These are phyloP conservation scores for Neofusicoccum kwambonambiense DNA, from an alignment of 2,329 filamentous ascomycete species.

Conservation along the genomic window DNA sequence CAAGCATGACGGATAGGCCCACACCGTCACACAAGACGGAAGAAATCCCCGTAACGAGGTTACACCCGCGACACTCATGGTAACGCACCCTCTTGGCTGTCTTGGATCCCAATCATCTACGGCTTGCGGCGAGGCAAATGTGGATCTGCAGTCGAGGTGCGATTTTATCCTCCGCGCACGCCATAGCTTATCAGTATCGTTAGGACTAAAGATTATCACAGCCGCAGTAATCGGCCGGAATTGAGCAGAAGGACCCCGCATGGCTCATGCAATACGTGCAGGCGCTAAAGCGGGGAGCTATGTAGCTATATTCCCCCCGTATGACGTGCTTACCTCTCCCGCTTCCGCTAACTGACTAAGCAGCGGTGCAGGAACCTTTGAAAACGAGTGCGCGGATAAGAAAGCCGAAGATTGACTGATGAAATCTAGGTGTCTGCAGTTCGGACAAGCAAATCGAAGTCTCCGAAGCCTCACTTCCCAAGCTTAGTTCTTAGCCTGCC, in stretches of 20 bases:
- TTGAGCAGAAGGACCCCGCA: not conserved
- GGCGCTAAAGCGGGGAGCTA: conserved; percentile 11
- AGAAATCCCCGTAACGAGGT: not conserved
- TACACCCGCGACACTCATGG: not conserved
- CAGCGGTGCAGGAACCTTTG: not conserved
- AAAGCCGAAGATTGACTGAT: not conserved
- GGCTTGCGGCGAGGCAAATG: not conserved
- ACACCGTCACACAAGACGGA: conserved; percentile 1
- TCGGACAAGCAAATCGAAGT: not conserved
- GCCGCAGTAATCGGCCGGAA: not conserved
- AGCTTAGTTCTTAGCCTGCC: not conserved
- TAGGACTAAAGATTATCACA: not conserved
- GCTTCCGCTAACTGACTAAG: conserved; percentile 13
- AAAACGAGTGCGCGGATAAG: not conserved
- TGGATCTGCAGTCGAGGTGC: not conserved
- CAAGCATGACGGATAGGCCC: not conserved
- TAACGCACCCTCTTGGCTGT: not conserved
- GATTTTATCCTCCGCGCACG: not conserved
- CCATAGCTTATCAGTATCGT: conserved; percentile 3
- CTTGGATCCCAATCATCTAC: not conserved
- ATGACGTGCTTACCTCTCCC: conserved; percentile 11
- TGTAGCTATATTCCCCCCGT: conserved; percentile 6
- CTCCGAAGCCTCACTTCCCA: not conserved
- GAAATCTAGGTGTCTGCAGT: not conserved
- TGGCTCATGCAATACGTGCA: not conserved